Percentiles rank a stretch among this genome's conserved stretches.
phyloP scores from a whole-genome alignment of 176 grass and related monocot genomes.

The Zizania latifolia region DNA sequence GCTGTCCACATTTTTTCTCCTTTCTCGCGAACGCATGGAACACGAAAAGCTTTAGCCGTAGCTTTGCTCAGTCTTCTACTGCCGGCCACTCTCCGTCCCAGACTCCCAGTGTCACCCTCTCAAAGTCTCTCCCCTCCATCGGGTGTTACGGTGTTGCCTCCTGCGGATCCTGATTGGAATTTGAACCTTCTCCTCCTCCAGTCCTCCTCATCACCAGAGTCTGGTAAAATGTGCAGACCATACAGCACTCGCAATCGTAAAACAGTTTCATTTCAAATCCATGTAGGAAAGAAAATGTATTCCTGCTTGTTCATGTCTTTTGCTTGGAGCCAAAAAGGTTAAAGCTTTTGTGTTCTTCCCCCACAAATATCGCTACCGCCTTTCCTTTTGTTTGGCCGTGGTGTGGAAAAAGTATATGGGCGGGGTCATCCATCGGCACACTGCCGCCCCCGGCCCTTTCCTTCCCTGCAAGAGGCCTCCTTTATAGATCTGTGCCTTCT shows the following conservation, averaged over 20 bases:
- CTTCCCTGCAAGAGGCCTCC: conserved; percentile 22
- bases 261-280: conserved; percentile 6
- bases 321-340: not conserved
- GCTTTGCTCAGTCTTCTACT: conserved; percentile 11
- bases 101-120: not conserved
- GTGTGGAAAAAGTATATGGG: conserved; percentile 7
- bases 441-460: conserved; percentile 11
- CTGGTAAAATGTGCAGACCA: conserved; percentile 17
- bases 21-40: conserved; percentile 13
- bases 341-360: conserved; percentile 33
- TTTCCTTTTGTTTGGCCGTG: conserved; percentile 9
- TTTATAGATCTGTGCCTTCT: conserved; percentile 37
- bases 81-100: conserved; percentile 5
- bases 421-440: conserved; percentile 23
- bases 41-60: not conserved
- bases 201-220: not conserved
- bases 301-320: not conserved
- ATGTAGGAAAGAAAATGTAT: conserved; percentile 8
- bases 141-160: not conserved
- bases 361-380: conserved; percentile 15
- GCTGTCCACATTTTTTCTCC: not conserved
- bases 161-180: conserved; percentile 40
- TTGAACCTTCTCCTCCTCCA: conserved; percentile 18
- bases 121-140: conserved; percentile 19
- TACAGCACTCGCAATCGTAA: not conserved